Evolutionary conservation across 1,139 yeast species (phyloP), one percentile per base, ranked within the genome.

Genomic region (Sporopachydermia cereana): DNA sequence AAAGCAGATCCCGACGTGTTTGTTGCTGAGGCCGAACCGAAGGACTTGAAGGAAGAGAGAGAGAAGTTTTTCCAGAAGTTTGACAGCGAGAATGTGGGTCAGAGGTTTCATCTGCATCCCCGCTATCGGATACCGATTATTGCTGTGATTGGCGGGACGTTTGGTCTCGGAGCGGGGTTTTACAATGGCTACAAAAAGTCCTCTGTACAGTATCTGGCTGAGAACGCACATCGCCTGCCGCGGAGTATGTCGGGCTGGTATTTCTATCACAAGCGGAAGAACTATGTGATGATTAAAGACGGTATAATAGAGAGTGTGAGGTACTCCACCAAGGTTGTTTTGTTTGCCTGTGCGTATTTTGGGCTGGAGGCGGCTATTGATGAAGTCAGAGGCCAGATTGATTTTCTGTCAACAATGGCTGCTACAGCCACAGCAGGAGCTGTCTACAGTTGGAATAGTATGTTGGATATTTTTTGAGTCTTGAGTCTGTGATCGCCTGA

Each of bases 211-310:
- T 86, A 76, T 54, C 67, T 85, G 46, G 86, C 89, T 1, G 88
- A 84, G 52, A 85, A 85, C 56, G 84, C 93, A 12, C 95, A 85
- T 57, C 62, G 95, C 43, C 65, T 86, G 49, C 95, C 95, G 2
- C 69, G 65, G 21, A 79, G 83, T 0, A 83, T 79, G 46, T 91
- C 88, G 29, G 93, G 91, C 0, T 85, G 95, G 95, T 86, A 83
- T 58, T 83, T 82, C 58, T 85, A 86, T 62, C 94, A 85, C 61
- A 85, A 84, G 61, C 73, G 86, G 52, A 85, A 84, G 64, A 83
- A 84, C 60, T 84, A 84, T 59, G 83, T 81, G 41, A 77, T 85
- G 64, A 62, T 83, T 39, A 68, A 74, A 46, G 66, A 65, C 23
- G 85, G 84, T 0, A 60, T 74, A 51, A 63, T 62, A 16, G 50